Base-by-base conservation (phyloP, 2,329 filamentous ascomycete species). In the Alternaria triticina region DNA sequence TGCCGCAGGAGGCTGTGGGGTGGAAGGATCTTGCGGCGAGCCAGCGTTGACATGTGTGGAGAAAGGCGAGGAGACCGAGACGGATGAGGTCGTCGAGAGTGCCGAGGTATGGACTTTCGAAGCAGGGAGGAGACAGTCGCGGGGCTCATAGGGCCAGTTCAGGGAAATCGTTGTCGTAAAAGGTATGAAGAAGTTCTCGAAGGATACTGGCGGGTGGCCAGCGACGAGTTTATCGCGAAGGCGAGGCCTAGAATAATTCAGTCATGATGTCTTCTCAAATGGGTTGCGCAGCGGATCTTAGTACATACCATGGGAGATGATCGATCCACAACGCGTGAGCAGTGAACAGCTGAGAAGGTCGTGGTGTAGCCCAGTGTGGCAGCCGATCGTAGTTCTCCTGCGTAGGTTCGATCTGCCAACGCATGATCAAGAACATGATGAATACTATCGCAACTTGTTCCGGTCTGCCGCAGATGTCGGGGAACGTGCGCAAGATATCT, bases 401-500 rank as follows among this genome's bases (percentile, higher is more conserved):
- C 0, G 92, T 92, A 0, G 93, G 93, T 27, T 88, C 88, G 60
- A 97, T 91, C 76, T 93, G 89, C 92, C 94, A 97, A 45, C 82
- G 80, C 90, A 96, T 93, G 67, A 94, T 77, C 30, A 94, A 85
- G 79, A 96, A 97, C 92, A 97, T 96, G 74, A 91, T 83, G 77
- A 94, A 96, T 8, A 97, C 85, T 7, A 93, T 88, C 9, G 91
- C 93, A 0, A 96, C 88, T 72, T 92, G 90, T 80, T 97, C 93
- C 0, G 94, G 93, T 0, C 96, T 85, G n/a, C 85, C 86, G 5
- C 86, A 87, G 28, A 97, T 88, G 70, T 92, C 90, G 0, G 93
- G 92, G 71, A 97, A 96, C n/a, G 91, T 93, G 67, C 87, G 85
- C 11, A 97, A 83, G 62, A 97, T 93, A 77, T 96, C 93, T 45